These are phyloP conservation scores for Phytophthora hybrid DNA, from an alignment of 352 stramenopile species.

Conservation along the genomic window DNA sequence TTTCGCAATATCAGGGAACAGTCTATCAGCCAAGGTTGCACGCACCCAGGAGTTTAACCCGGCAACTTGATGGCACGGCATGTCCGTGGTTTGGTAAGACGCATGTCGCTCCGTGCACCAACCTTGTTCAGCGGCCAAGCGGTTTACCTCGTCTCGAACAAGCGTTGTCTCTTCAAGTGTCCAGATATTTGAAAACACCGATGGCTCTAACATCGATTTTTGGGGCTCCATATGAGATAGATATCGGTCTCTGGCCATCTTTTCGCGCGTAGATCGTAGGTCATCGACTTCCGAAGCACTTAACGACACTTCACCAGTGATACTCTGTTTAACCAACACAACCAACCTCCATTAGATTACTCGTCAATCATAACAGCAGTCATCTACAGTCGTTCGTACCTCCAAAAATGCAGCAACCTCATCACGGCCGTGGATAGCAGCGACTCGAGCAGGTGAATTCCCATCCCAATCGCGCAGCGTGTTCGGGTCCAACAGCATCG, in stretches of 20 bases:
- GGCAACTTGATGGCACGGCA: slow-evolving; percentile 79
- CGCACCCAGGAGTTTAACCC: slow-evolving; percentile 75
- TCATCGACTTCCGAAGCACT: slow-evolving; percentile 30
- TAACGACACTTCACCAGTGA: slow-evolving; percentile 31
- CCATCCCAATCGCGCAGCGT: slow-evolving; percentile 67
- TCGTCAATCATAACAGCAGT: neutral
- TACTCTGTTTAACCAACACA: slow-evolving; percentile 20
- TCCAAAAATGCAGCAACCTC: slow-evolving; percentile 51
- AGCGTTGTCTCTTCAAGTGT: slow-evolving; percentile 52
- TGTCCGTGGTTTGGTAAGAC: slow-evolving; percentile 86
- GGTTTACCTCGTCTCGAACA: slow-evolving; percentile 54
- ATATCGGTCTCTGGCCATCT: slow-evolving; percentile 56
- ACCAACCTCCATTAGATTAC: neutral
- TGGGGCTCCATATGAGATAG: slow-evolving; percentile 57
- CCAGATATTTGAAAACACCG: slow-evolving; percentile 65
- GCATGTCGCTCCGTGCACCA: slow-evolving; percentile 85
- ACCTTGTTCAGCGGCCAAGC: slow-evolving; percentile 47
- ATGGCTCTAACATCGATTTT: slow-evolving; percentile 47
- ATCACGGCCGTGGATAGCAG: slow-evolving; percentile 52
- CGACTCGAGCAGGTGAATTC: slow-evolving; percentile 58
- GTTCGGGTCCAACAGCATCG: slow-evolving; percentile 40
- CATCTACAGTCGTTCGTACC: slow-evolving; percentile 16
- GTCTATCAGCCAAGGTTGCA: slow-evolving; percentile 45
- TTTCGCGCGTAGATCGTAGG: slow-evolving; percentile 49
- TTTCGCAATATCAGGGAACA: slow-evolving; percentile 69